Evolutionary conservation across 2,329 filamentous ascomycete genomes (phyloP).

Genomic region (Teratosphaeria gauchensis): DNA sequence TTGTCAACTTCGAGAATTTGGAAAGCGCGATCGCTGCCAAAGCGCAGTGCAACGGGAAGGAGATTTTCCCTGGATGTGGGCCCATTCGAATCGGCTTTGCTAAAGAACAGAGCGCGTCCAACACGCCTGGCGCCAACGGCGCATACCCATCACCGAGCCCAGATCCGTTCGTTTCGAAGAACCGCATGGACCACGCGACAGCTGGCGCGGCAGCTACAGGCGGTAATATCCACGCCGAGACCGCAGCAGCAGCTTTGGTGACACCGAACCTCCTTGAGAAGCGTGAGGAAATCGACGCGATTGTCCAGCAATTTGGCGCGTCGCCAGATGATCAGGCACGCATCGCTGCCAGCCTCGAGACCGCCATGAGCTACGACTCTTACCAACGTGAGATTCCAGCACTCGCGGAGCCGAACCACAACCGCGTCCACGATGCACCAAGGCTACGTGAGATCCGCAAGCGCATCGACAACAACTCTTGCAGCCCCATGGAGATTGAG

Average conservation of each 20-base stretch:
- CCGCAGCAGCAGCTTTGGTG: constrained; percentile 47
- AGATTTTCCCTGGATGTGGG: constrained; percentile 94
- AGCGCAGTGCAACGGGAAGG: constrained; percentile 82
- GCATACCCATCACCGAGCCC: constrained; percentile 86
- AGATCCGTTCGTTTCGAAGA: constrained; percentile 55
- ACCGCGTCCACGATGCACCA: constrained; percentile 82
- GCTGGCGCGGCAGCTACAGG: constrained; percentile 19
- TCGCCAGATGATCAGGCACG: constrained; percentile 64
- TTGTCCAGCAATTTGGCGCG: constrained; percentile 82
- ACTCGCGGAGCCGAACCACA: constrained; percentile 78
- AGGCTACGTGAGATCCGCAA: constrained; percentile 93
- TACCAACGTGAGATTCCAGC: constrained; percentile 81
- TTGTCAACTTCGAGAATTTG: constrained; percentile 90
- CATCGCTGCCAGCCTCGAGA: constrained; percentile 65
- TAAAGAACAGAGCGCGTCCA: constrained; percentile 81
- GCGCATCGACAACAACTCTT: constrained; percentile 89
- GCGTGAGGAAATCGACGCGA: constrained; percentile 70
- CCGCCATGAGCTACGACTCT: constrained; percentile 62
- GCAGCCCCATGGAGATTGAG: constrained; percentile 80
- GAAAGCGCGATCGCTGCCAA: constrained; percentile 89
- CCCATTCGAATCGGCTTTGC: constrained; percentile 95
- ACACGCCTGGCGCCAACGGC: constrained; percentile 80
- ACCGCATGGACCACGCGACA: constrained; percentile 25
- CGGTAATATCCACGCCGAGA: constrained; percentile 33
- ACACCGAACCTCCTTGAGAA: constrained; percentile 69